phyloP scores from a whole-genome alignment of 2,329 filamentous ascomycete genomes.

The Rosellinia necatrix region DNA sequence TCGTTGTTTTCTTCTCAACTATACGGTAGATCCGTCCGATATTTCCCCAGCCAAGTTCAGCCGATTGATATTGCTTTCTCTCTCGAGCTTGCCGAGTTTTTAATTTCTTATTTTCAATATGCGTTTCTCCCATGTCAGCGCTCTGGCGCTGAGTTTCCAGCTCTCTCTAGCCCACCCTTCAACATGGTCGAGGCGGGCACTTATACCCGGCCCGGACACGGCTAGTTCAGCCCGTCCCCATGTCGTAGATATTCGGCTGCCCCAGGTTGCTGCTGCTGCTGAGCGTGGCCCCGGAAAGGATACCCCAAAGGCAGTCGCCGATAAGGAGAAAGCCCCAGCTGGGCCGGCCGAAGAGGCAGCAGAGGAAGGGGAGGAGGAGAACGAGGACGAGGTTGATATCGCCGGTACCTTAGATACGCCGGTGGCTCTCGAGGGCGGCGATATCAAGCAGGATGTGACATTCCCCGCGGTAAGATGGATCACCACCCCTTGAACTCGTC shows the following conservation, averaged over 20 bases:
- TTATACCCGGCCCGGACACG: neutral
- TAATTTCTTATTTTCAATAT: neutral
- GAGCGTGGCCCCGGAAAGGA: neutral
- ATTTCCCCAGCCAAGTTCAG: too few relatives aligned
- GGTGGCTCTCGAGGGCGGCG: neutral
- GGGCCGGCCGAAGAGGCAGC: neutral
- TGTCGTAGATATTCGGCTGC: neutral
- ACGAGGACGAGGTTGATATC: neutral
- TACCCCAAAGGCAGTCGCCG: neutral
- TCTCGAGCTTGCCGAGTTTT: too few relatives aligned
- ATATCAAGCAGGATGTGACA: conserved; percentile 2
- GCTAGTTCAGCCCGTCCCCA: neutral
- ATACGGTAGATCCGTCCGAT: neutral
- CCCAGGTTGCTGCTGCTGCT: neutral
- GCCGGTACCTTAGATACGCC: neutral
- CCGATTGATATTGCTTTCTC: too few relatives aligned
- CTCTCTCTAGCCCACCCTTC: neutral
- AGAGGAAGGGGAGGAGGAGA: neutral
- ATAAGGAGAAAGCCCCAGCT: neutral
- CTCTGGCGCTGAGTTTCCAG: neutral
- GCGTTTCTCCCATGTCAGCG: neutral
- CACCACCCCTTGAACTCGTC: neutral
- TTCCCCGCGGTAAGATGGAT: neutral
- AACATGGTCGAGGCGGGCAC: neutral
- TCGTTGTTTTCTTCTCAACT: neutral